Conservation (phyloP, 1,284 basidiomycete species). For the Apiotrichum mycotoxinovorans region DNA sequence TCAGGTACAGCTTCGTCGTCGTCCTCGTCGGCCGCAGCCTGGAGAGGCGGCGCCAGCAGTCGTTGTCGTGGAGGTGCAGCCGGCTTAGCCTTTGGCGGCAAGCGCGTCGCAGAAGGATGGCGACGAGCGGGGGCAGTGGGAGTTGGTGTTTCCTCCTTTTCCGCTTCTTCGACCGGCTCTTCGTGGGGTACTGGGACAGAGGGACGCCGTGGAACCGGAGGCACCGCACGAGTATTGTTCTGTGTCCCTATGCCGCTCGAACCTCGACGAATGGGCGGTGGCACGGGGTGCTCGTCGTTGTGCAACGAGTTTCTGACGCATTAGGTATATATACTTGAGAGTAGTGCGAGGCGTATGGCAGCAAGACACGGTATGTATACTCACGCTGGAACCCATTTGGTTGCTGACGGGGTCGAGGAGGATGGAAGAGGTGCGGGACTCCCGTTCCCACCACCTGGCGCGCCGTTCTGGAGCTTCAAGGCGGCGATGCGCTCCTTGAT, state of each 20-base stretch:
- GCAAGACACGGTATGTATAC: no score
- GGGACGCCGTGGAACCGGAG: not conserved
- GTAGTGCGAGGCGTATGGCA: no score
- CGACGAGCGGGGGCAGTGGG: not conserved
- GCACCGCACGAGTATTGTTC: not conserved
- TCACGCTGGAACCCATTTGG: not conserved
- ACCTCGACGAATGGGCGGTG: no score
- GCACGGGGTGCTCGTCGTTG: no score
- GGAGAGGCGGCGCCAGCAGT: not conserved
- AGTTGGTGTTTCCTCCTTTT: not conserved
- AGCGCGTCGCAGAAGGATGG: not conserved
- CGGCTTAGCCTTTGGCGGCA: not conserved
- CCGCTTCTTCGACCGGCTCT: not conserved
- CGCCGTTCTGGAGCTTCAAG: constrained; percentile 2
- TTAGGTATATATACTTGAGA: no score
- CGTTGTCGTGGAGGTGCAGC: not conserved
- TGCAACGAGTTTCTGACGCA: no score
- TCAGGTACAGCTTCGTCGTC: not conserved
- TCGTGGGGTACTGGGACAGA: not conserved
- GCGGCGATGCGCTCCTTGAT: constrained; percentile 22
- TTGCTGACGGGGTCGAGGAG: not conserved
- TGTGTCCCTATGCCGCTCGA: not conserved
- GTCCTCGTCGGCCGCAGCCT: not conserved
- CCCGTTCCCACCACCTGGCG: not conserved
- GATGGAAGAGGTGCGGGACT: no score